Evolutionary conservation across 1,139 yeast species (phyloP), one percentile per base, ranked within the genome.

Genomic region (Kodamaea anthophila): DNA sequence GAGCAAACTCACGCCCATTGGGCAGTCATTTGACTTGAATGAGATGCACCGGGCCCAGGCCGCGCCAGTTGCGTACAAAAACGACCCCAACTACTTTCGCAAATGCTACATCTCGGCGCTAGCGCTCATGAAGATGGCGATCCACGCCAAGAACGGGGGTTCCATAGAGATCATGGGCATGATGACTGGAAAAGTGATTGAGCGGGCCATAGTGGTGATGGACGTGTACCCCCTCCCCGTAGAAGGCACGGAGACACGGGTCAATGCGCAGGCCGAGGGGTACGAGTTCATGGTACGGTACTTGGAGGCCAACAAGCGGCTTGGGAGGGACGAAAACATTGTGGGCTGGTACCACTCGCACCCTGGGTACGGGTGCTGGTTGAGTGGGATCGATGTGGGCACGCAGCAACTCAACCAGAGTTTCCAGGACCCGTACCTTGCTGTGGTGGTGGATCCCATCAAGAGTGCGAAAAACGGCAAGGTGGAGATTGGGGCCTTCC

Each of bases 261-360:
- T 91, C 18, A 91, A 91, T 54, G 97, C 97, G 0, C 87, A 84
- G 49, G 79, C 81, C 13, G 96, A 88, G 47, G 95, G 94, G 0
- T 88, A 87, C 51, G 97, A 88, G 52, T 91, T 81, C 52, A 88
- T 91, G 95, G 94, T 88, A 2, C 79, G 77, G 41, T 87, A 82
- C 52, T 60, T 83, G 31, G 78, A 78, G 36, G 66, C 73, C 21
- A 65, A 77, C 47, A 74, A 78, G 37, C 62, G 60, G 26, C 58
- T 67, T 2, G 39, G 40, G 5, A 60, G 78, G 15, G 47, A 59
- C 9, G 71, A 70, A 31, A 73, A 83, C 43, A 82, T 91, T 21
- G 86, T 87, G 10, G 96, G 96, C 5, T 88, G 97, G 99, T 93
- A 93, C 65, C 99, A 91, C 54, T 88, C 97, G 15, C 98, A 91